Base-by-base conservation (phyloP, 1,284 basidiomycete genomes). In the Xerocomus cyaneibrunnescens region DNA sequence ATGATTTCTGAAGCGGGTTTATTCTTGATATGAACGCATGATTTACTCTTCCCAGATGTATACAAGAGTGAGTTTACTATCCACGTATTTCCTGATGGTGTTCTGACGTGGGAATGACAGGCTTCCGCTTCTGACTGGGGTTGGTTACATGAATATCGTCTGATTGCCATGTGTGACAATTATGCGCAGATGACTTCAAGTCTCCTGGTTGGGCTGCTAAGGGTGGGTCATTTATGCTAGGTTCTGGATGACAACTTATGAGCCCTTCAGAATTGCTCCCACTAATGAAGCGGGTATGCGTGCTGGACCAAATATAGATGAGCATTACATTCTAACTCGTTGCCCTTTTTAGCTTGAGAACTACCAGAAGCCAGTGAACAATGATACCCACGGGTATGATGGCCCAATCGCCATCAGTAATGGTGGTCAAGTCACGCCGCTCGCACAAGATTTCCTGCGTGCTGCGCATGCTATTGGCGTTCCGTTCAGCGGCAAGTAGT, bases 51-150 rank as follows among this genome's bases (percentile, higher is more conserved):
- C 35, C 14, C 19, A 58, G 75, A 85, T 85, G 83, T 85, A 85
- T 69, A 85, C 83, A 17, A 77, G 83, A 59, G 79, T 79, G 61
- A 61, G 77, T 34, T 25, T 32, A n/a, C 36, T 25, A 21, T 25
- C 16, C 3, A 25, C 31, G 19, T 53, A 35, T 32, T 21, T 55
- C 19, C 30, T 28, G 1, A 41, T 19, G 19, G 14, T n/a, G 25
- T n/a, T 40, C 41, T 51, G 17, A 57, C 34, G 12, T 17, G 16
- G 13, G 23, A 17, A 40, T 38, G 56, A 46, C 48, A 81, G 74
- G 84, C 83, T 38, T 85, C 84, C 19, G 83, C 80, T 19, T 85
- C 83, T 28, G 84, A 86, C 62, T 86, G 84, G 84, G 81, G 83
- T 83, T 52, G 48, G 77, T 62, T 19, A 38, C 17, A 30, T 42